Evolutionary conservation across 129 eudicot species (phyloP).

Genomic region (Artemisia annua): DNA sequence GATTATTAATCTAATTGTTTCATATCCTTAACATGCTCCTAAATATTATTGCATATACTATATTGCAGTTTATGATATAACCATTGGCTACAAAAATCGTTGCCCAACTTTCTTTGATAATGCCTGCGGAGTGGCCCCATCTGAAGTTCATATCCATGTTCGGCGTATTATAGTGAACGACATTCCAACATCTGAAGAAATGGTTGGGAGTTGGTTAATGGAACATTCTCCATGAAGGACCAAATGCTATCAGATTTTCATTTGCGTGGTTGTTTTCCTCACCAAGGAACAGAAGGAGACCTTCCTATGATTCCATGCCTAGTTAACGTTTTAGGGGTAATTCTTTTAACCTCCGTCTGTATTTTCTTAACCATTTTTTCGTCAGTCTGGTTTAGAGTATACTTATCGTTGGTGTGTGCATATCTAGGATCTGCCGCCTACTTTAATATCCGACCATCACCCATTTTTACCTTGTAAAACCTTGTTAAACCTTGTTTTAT

Average conservation of each 20-base stretch:
- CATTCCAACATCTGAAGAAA: constrained; percentile 65
- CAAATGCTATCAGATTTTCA: constrained; percentile 60
- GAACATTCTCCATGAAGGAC: constrained; percentile 68
- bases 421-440: constrained; percentile 67
- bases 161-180: constrained; percentile 51
- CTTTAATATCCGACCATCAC: constrained; percentile 63
- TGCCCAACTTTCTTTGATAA: constrained; percentile 96
- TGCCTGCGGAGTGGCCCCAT: constrained; percentile 86
- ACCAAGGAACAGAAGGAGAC: constrained; percentile 57
- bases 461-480: constrained; percentile 44
- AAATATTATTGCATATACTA: constrained; percentile 6
- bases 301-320: constrained; percentile 52
- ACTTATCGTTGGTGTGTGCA: constrained; percentile 53
- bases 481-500: constrained; percentile 24
- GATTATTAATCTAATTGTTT: background rate
- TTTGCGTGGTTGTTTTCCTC: constrained; percentile 64
- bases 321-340: constrained; percentile 52
- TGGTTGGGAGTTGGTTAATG: constrained; percentile 62
- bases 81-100: constrained; percentile 74
- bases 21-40: background rate
- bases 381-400: constrained; percentile 58
- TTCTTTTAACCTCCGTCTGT: constrained; percentile 49
- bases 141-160: constrained; percentile 91
- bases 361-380: constrained; percentile 57
- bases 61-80: constrained; percentile 83